Evolutionary conservation across 2,329 filamentous ascomycete genomes (phyloP).

Genomic region (Bipolaris sorokiniana): DNA sequence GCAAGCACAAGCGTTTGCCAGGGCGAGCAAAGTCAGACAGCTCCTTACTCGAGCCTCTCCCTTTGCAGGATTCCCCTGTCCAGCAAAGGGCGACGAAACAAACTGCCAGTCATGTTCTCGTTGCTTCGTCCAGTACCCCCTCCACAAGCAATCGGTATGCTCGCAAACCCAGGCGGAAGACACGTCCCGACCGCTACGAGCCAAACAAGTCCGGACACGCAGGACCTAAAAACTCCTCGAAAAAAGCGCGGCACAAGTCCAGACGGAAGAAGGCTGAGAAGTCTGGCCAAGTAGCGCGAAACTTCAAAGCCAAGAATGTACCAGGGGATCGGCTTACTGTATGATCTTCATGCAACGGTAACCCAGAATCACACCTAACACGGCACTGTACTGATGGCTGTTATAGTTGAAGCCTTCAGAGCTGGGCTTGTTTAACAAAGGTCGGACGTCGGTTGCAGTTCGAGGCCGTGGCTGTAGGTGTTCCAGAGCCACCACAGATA

Average conservation of each 20-base stretch:
- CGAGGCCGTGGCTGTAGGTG: constrained; percentile 52
- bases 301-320: constrained; percentile 55
- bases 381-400: constrained; percentile 32
- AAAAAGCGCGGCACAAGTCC: constrained; percentile 43
- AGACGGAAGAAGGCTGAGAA: constrained; percentile 48
- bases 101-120: constrained; percentile 24
- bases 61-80: constrained; percentile 13
- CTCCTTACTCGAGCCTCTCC: constrained; percentile 42
- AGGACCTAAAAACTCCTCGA: constrained; percentile 35
- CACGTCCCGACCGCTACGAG: constrained; percentile 54
- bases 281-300: constrained; percentile 47
- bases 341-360: constrained; percentile 20
- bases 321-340: constrained; percentile 56
- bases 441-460: constrained; percentile 54
- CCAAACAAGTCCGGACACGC: constrained; percentile 28
- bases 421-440: constrained; percentile 57
- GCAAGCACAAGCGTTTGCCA: constrained; percentile 33
- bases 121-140: constrained; percentile 18
- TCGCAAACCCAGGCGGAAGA: constrained; percentile 55
- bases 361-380: background rate
- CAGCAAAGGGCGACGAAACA: constrained; percentile 14
- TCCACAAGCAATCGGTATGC: constrained; percentile 45
- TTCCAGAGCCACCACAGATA: constrained; percentile 1
- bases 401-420: constrained; percentile 52
- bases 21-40: constrained; percentile 50